Percentiles rank a stretch among this genome's conserved stretches.
Conservation (phyloP, 768 basidiomycete species). For the Suillus paluster region DNA sequence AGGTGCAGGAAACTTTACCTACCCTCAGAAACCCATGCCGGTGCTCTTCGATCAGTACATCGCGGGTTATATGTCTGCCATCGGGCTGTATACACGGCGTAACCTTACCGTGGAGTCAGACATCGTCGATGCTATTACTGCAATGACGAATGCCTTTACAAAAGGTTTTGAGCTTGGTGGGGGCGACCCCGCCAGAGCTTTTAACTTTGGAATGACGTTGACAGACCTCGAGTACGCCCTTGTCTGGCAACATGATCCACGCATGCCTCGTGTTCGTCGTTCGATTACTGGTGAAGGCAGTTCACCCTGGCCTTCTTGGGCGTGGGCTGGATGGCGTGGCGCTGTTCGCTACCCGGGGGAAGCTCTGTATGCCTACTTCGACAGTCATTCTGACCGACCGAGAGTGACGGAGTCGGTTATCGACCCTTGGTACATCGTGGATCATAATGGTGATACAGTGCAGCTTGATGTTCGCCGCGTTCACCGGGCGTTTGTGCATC, state of each 20-base stretch:
- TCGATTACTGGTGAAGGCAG: not conserved
- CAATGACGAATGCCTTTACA: not conserved
- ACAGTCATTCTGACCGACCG: not conserved
- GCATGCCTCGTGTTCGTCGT: not conserved
- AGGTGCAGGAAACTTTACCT: no score
- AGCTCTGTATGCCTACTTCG: not conserved
- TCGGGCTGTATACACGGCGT: not conserved
- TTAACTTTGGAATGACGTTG: not conserved
- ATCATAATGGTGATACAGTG: no score
- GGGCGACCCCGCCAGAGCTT: not conserved
- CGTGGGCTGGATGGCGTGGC: constrained; percentile 30
- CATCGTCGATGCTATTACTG: not conserved
- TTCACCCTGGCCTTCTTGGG: constrained; percentile 25
- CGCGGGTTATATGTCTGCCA: not conserved
- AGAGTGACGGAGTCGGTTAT: not conserved
- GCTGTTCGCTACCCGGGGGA: constrained; percentile 7
- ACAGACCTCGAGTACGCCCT: constrained; percentile 18
- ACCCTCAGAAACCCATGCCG: no score
- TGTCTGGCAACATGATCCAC: constrained; percentile 23
- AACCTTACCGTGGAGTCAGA: not conserved
- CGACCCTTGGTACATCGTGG: no score
- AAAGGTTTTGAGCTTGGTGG: not conserved
- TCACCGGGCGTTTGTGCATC: no score
- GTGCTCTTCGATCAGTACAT: no score
- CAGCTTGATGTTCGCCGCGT: no score